Evolutionary conservation across 2,329 filamentous ascomycete species (phyloP).

Genomic region (Hypoxylon sp.): DNA sequence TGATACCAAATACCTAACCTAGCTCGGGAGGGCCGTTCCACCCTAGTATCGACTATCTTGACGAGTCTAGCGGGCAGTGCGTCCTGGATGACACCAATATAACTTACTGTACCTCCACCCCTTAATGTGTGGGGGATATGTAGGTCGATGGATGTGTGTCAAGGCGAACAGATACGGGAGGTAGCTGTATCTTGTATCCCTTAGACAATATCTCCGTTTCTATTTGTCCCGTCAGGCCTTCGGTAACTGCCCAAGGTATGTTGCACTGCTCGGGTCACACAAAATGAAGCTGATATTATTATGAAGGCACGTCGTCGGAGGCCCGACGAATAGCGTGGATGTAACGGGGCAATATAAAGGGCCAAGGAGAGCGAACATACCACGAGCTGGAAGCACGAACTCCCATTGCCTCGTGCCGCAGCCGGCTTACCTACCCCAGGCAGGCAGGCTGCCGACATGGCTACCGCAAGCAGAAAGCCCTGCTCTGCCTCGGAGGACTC

Average conservation of each 20-base stretch:
- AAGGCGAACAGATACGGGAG: too few species aligned
- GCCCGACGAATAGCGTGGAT: conserved; percentile 9
- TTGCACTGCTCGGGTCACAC: conserved; percentile 17
- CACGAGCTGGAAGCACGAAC: conserved; percentile 2
- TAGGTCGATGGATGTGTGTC: too few species aligned
- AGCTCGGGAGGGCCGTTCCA: conserved; percentile 33
- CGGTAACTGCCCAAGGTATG: too few species aligned
- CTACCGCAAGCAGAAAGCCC: conserved; percentile 7
- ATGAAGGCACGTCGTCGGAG: not conserved
- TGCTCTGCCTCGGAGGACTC: conserved; percentile 5
- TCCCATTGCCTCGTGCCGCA: conserved; percentile 11
- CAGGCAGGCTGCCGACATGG: not conserved
- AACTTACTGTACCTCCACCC: conserved; percentile 13
- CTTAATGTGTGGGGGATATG: conserved; percentile 22
- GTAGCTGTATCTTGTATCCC: too few species aligned
- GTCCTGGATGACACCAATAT: not conserved
- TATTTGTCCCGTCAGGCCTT: too few species aligned
- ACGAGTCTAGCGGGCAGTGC: conserved; percentile 2
- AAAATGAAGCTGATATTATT: conserved; percentile 5
- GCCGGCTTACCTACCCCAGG: not conserved
- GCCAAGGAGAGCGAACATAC: conserved; percentile 10
- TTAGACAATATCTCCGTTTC: too few species aligned
- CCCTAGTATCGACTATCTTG: conserved; percentile 22
- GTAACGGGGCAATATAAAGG: not conserved
- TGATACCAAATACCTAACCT: conserved; percentile 5